Percentiles rank a stretch among this genome's conserved stretches.
Evolutionary conservation across 805 yeast species (phyloP).

Genomic region (Kuraishia molischiana): DNA sequence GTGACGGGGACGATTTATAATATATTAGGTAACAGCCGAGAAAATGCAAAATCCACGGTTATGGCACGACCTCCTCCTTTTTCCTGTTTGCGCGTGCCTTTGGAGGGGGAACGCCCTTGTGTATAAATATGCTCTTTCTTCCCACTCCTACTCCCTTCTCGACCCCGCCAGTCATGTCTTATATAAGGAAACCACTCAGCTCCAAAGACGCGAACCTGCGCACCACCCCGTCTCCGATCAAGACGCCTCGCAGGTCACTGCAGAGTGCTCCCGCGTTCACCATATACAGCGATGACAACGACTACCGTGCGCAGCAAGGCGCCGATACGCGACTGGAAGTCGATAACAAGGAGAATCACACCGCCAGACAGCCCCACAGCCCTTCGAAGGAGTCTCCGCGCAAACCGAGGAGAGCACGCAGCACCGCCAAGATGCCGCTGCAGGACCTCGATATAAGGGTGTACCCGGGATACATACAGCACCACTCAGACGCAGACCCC

Average conservation of each 20-base stretch:
- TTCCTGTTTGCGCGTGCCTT: too few relatives aligned
- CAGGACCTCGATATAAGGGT: slow-evolving; percentile 5
- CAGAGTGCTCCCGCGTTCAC: background rate
- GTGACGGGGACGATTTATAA: too few relatives aligned
- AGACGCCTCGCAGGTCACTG: background rate
- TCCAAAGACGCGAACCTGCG: background rate
- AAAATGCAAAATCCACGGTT: too few relatives aligned
- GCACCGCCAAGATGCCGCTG: background rate
- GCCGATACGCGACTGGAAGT: too few relatives aligned
- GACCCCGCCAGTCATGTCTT: background rate
- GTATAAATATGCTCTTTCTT: too few relatives aligned
- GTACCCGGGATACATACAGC: slow-evolving; percentile 7
- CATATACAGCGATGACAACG: background rate
- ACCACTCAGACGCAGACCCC: background rate
- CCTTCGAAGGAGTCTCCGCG: background rate
- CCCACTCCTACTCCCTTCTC: too few relatives aligned
- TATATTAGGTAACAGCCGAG: too few relatives aligned
- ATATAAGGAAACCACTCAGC: background rate
- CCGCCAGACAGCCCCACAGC: background rate
- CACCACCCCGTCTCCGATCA: background rate
- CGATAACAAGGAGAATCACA: background rate
- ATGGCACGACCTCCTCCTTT: too few relatives aligned
- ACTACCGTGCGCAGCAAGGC: background rate
- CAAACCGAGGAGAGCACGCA: background rate
- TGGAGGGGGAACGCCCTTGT: too few relatives aligned